Evolutionary conservation across 179 eudicot species (phyloP).

Genomic region (Pouteria campechiana): DNA sequence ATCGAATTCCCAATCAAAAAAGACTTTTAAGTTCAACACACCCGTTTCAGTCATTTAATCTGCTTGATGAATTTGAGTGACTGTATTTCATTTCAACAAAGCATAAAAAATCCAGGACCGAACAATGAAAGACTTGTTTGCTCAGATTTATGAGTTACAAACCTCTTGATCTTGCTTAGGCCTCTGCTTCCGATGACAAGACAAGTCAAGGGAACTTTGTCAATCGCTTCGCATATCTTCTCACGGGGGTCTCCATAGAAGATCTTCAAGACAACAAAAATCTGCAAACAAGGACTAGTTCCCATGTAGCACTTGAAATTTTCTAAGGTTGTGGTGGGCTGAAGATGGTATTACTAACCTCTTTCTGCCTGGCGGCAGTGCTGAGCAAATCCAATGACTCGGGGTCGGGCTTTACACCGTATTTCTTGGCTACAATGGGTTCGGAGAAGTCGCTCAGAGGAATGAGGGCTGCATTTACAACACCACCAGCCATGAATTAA

Average conservation of each 20-base stretch:
- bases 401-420: conserved; percentile 42
- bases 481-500: too few species aligned
- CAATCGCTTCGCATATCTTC: conserved; percentile 31
- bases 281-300: conserved; percentile 3
- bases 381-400: conserved; percentile 57
- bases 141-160: not conserved
- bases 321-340: not conserved
- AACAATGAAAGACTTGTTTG: too few species aligned
- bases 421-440: conserved; percentile 49
- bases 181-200: conserved; percentile 40
- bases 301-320: not conserved
- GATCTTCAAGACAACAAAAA: conserved; percentile 24
- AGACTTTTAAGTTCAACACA: too few species aligned
- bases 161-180: conserved; percentile 34
- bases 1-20: too few species aligned
- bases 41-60: too few species aligned
- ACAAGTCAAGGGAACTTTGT: conserved; percentile 24
- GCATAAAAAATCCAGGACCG: too few species aligned
- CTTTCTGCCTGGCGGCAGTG: conserved; percentile 54
- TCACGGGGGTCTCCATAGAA: conserved; percentile 44
- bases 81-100: too few species aligned
- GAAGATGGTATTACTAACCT: conserved; percentile 2
- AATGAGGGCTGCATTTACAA: conserved; percentile 79
- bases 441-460: conserved; percentile 60
- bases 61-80: too few species aligned